Percentiles rank a stretch among this genome's conserved stretches.
Conservation (phyloP, 2,329 filamentous ascomycete species). For the Aureobasidium sp. region DNA sequence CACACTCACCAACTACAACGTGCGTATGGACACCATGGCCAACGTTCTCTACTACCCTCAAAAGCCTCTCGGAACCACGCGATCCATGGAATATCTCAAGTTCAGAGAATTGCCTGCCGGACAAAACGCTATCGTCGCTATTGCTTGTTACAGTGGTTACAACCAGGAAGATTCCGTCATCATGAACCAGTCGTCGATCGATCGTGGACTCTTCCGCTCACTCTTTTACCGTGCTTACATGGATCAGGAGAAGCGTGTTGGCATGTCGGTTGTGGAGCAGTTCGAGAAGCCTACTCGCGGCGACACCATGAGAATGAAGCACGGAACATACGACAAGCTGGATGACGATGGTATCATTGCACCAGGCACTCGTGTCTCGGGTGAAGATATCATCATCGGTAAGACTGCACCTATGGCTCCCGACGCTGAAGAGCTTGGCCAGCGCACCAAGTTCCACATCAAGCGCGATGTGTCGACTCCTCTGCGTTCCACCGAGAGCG, state of each 20-base stretch:
- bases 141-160: constrained; percentile 95
- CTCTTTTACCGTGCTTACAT: constrained; percentile 97
- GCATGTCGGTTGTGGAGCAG: constrained; percentile 82
- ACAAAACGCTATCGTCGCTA: constrained; percentile 97
- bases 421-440: constrained; percentile 88
- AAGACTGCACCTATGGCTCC: constrained; percentile 94
- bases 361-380: constrained; percentile 88
- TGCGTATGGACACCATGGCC: constrained; percentile 98
- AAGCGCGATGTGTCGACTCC: constrained; percentile 96
- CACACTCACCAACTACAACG: constrained; percentile 92
- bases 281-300: constrained; percentile 91
- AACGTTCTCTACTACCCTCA: constrained; percentile 99
- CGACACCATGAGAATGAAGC: constrained; percentile 87
- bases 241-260: constrained; percentile 92
- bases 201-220: constrained; percentile 93
- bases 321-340: constrained; percentile 65
- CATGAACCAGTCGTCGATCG: constrained; percentile 99
- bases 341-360: constrained; percentile 94
- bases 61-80: constrained; percentile 90
- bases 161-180: constrained; percentile 99
- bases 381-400: constrained; percentile 97
- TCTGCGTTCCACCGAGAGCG: constrained; percentile 88
- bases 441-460: constrained; percentile 80
- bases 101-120: constrained; percentile 96
- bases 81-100: constrained; percentile 97